Conservation (phyloP, 139 green algal genomes). For the Chlamydomonas sp. region DNA sequence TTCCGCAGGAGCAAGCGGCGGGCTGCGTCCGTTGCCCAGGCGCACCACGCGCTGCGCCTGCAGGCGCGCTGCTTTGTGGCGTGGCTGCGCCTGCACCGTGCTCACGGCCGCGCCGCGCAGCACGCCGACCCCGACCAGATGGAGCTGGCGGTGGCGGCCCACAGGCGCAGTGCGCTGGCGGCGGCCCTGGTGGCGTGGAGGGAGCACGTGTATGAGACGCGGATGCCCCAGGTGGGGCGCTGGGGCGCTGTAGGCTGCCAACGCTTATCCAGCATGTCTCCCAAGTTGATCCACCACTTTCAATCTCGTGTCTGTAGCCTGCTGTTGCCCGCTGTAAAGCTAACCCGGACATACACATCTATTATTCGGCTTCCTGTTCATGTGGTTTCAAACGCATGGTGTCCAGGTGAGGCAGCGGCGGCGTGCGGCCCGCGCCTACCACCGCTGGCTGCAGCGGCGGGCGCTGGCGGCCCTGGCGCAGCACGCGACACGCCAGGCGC, state of each 20-base stretch:
- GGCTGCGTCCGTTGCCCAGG: neutral
- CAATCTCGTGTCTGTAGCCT: too few species aligned
- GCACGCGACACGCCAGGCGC: neutral
- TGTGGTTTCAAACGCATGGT: constrained; percentile 6
- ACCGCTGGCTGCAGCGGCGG: constrained; percentile 5
- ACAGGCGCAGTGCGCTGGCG: neutral
- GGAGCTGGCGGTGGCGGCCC: neutral
- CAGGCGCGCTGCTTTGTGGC: constrained; percentile 17
- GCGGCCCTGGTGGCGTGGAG: neutral
- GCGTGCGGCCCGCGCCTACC: neutral
- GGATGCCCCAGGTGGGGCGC: constrained; percentile 4
- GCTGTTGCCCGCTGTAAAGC: too few species aligned
- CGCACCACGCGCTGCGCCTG: neutral
- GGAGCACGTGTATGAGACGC: neutral
- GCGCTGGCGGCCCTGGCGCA: neutral
- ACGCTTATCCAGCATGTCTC: too few species aligned
- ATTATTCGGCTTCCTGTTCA: too few species aligned
- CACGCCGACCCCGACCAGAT: neutral
- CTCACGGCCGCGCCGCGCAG: neutral
- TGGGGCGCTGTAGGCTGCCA: too few species aligned
- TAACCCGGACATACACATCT: too few species aligned
- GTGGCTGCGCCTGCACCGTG: constrained; percentile 20
- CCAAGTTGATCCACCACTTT: too few species aligned
- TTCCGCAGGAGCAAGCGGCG: constrained; percentile 12
- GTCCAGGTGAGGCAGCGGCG: neutral